A percentile compares a stretch with the other conserved stretches of the same genome.
These are phyloP conservation scores for Gentiana macrophylla DNA, from an alignment of 257 asterid genomes.

Conservation along the genomic window DNA sequence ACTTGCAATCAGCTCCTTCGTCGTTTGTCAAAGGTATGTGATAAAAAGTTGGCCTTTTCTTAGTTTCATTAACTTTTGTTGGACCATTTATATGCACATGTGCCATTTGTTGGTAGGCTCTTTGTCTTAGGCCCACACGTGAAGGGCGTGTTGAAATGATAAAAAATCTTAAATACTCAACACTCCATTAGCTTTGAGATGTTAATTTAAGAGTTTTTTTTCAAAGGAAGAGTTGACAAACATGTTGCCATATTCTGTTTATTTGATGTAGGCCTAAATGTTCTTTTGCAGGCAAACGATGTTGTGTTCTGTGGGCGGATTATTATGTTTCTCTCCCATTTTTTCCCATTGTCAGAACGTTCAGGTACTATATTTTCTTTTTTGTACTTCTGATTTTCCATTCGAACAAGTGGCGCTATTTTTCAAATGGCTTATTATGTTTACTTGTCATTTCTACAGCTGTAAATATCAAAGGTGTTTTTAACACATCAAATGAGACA, in stretches of 20 bases:
- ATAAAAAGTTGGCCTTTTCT: not conserved
- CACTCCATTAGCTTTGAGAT: too few species aligned
- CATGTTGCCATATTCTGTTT: not conserved
- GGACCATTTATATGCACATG: too few species aligned
- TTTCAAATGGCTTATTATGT: constrained; percentile 4
- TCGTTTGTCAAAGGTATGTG: constrained; percentile 82
- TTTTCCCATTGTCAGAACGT: constrained; percentile 95
- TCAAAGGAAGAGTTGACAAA: too few species aligned
- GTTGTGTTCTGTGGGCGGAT: constrained; percentile 97
- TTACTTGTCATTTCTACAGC: constrained; percentile 43
- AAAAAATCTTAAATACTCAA: too few species aligned
- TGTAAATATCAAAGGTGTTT: constrained; percentile 94
- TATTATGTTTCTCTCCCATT: constrained; percentile 98
- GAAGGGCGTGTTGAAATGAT: too few species aligned
- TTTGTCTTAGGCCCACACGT: too few species aligned
- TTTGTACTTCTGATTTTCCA: not conserved
- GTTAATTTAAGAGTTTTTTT: too few species aligned
- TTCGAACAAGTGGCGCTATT: not conserved
- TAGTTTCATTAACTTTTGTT: not conserved
- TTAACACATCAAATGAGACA: constrained; percentile 94
- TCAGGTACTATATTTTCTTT: constrained; percentile 45
- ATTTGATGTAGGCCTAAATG: not conserved
- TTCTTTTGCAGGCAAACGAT: constrained; percentile 80
- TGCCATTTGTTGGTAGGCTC: too few species aligned
- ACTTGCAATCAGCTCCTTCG: constrained; percentile 99